phyloP scores from a whole-genome alignment of 129 eudicot species.

The Heracleum sosnowskyi region DNA sequence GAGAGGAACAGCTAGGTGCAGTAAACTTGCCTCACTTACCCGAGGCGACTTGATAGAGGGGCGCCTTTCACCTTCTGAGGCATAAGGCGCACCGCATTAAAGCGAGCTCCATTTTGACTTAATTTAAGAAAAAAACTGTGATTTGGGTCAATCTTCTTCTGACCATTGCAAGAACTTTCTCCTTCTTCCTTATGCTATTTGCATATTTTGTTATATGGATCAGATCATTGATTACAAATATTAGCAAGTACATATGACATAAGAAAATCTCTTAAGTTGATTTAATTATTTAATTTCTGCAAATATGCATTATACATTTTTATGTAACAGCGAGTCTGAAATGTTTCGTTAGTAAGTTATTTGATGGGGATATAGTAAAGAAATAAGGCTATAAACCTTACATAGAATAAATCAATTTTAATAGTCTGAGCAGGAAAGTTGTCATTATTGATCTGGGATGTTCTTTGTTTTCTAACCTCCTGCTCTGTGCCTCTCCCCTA shows the following conservation, averaged over 20 bases:
- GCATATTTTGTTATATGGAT: neutral
- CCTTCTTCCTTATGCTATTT: neutral
- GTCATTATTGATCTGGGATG: neutral
- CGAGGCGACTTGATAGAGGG: too few species aligned
- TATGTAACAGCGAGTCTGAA: neutral
- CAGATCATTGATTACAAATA: neutral
- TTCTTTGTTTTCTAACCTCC: neutral
- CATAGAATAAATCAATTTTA: too few species aligned
- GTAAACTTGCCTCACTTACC: neutral
- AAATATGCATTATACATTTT: too few species aligned
- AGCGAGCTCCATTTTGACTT: neutral
- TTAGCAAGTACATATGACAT: too few species aligned
- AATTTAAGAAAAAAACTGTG: neutral
- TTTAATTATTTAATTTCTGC: neutral
- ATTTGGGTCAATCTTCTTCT: neutral
- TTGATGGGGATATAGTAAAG: too few species aligned
- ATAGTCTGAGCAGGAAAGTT: neutral
- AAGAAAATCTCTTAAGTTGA: neutral
- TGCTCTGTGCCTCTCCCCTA: neutral
- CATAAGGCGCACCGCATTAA: neutral
- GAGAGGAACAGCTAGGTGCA: neutral
- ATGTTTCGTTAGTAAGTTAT: neutral
- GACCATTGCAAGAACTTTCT: neutral
- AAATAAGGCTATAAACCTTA: neutral
- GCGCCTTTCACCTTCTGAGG: neutral